Evolutionary conservation across 371 early-diverging fungal genomes (phyloP), one percentile per base, ranked within the genome.

Genomic region (Dentiscutata heterogama): DNA sequence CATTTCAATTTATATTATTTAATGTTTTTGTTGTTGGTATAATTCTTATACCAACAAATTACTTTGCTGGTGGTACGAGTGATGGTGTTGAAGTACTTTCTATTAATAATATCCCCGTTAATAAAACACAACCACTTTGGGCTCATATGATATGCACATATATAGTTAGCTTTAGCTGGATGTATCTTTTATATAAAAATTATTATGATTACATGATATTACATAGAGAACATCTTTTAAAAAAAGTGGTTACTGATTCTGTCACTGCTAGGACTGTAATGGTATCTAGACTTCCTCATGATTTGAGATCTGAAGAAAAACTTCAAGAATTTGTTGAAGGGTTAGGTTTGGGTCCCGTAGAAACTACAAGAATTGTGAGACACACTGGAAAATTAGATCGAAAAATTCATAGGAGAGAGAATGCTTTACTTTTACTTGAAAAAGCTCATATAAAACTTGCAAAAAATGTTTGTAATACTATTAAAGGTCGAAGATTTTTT

Each of bases 31-130:
- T 89, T 25, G 83, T 89, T 18, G 88, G 91, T 39, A 85, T 88
- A 3, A 87, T 90, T 7, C 82, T 93, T 4, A 77, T 92, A 4
- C 88, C 90, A 2, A 74, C 92, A 13, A 91, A 93, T 65, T 92
- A 84, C 86, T 87, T 58, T 77, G 88, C 63, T 70, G 85, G 78
- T 71, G 53, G 85, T 84, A 61, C 78, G 83, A 51, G 84, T 83
- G 39, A 86, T 85, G 56, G 87, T 0, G 68, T 90, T 2, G 78
- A 85, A 53, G 84, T 77, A 42, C 78, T 90, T 8, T 89, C 89
- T 0, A 86, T 91, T 16, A 85, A 87, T 68, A 88, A 88, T 54
- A 85, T 91, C 31, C 83, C 86, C 13, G 72, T 83, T 61, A 46
- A 82, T 18, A 58, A 83, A 13, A 76, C 78, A n/a, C 78, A 87